phyloP scores from a whole-genome alignment of 352 stramenopile species.

The Halophytophthora polymorphica region DNA sequence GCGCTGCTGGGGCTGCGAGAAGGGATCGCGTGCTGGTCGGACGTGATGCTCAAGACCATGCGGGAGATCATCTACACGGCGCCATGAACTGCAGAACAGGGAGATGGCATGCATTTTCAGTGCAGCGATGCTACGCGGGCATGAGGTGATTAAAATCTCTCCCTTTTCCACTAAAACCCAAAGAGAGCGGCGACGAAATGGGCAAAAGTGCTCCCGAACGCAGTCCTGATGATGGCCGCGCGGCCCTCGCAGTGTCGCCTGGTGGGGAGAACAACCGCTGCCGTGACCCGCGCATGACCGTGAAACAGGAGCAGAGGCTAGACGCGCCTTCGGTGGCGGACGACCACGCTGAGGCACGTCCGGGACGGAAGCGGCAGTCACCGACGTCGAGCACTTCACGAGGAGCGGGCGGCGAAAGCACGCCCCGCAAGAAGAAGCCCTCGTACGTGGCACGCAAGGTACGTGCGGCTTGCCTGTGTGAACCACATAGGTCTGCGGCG shows the following conservation, averaged over 20 bases:
- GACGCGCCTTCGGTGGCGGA: not conserved
- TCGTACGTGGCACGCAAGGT: constrained; percentile 7
- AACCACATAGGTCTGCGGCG: not conserved
- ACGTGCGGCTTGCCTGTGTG: not conserved
- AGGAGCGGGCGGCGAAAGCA: no score
- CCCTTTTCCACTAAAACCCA: no score
- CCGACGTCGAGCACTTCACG: no score
- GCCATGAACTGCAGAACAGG: not conserved
- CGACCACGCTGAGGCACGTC: not conserved
- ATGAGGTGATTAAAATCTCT: no score
- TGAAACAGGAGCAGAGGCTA: no score
- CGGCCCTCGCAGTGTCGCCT: no score
- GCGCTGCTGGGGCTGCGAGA: constrained; percentile 17
- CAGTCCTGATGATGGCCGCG: no score
- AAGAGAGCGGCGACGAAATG: constrained; percentile 2
- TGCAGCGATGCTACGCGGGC: no score
- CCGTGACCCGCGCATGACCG: no score
- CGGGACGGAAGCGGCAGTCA: not conserved
- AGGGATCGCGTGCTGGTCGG: constrained; percentile 21
- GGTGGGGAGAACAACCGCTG: no score
- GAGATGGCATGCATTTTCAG: not conserved
- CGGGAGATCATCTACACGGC: constrained; percentile 21
- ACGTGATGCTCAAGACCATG: constrained; percentile 31
- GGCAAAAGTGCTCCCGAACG: no score
- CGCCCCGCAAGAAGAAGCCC: not conserved